Percentiles rank a stretch among this genome's conserved stretches.
phyloP scores from a whole-genome alignment of 257 asterid species.

The Nemophila menziesii region DNA sequence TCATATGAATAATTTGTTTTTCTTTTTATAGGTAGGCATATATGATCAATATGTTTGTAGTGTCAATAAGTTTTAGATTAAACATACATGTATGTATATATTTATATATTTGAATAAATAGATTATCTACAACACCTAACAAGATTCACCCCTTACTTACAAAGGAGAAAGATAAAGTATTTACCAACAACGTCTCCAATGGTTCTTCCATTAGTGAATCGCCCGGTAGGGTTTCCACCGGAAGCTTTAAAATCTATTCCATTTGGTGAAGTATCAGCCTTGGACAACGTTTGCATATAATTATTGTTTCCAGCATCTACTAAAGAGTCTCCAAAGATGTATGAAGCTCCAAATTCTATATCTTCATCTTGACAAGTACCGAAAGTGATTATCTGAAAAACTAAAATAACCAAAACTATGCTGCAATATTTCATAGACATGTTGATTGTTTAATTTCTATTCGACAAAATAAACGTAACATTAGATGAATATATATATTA shows the following conservation, averaged over 20 bases:
- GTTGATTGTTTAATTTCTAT: not conserved
- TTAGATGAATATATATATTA: slow-evolving; percentile 14
- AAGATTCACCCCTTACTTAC: no score
- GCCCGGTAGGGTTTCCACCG: slow-evolving; percentile 80
- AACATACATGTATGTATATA: no score
- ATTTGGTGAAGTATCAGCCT: slow-evolving; percentile 58
- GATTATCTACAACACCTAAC: no score
- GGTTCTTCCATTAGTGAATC: slow-evolving; percentile 82
- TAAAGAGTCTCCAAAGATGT: slow-evolving; percentile 72
- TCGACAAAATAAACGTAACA: not conserved
- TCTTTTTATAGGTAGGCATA: no score
- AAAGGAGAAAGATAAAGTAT: not conserved
- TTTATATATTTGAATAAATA: no score
- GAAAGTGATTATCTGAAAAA: slow-evolving; percentile 13
- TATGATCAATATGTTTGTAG: no score
- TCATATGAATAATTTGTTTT: no score
- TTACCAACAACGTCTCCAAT: slow-evolving; percentile 79
- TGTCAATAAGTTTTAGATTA: no score
- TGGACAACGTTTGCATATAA: slow-evolving; percentile 59
- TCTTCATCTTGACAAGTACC: slow-evolving; percentile 31
- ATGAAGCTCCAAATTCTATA: slow-evolving; percentile 50
- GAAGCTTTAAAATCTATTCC: slow-evolving; percentile 81
- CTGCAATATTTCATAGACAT: slow-evolving; percentile 27
- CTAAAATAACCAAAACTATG: slow-evolving; percentile 16
- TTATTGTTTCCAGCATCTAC: slow-evolving; percentile 96